phyloP scores from a whole-genome alignment of 2,329 filamentous ascomycete genomes.

The Rhexocercosporidium sp. region DNA sequence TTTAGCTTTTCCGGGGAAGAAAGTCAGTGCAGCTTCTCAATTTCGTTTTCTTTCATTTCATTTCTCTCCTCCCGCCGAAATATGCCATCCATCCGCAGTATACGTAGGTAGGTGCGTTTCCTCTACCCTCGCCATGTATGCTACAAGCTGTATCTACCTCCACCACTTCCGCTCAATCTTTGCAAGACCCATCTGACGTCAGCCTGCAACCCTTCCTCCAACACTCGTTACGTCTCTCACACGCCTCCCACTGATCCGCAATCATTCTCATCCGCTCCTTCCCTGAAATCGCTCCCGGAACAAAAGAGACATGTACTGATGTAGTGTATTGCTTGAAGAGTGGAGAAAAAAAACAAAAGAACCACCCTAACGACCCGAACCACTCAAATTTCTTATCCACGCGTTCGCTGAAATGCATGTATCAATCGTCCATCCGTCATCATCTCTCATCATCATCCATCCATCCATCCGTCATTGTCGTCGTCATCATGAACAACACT shows the following conservation, averaged over 20 bases:
- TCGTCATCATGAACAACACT: background rate
- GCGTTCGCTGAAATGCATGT: conserved; percentile 9
- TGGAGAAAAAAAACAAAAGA: background rate
- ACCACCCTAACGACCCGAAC: background rate
- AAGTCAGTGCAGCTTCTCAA: background rate
- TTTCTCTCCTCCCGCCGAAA: background rate
- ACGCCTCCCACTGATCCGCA: too few relatives aligned
- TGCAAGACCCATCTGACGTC: too few relatives aligned
- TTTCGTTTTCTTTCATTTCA: background rate
- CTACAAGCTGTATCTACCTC: background rate
- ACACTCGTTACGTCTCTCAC: background rate
- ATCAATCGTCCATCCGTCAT: background rate
- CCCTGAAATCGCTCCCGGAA: background rate
- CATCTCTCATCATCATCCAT: background rate
- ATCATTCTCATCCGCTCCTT: background rate
- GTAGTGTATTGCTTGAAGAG: background rate
- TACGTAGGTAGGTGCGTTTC: background rate
- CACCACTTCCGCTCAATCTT: background rate
- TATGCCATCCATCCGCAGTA: background rate
- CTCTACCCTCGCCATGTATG: background rate
- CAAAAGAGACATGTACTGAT: conserved; percentile 2
- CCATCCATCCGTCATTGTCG: background rate
- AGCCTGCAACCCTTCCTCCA: background rate
- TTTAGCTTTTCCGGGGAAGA: background rate
- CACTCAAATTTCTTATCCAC: background rate